phyloP scores from a whole-genome alignment of 768 basidiomycete species.

The Boletus subparvulus region DNA sequence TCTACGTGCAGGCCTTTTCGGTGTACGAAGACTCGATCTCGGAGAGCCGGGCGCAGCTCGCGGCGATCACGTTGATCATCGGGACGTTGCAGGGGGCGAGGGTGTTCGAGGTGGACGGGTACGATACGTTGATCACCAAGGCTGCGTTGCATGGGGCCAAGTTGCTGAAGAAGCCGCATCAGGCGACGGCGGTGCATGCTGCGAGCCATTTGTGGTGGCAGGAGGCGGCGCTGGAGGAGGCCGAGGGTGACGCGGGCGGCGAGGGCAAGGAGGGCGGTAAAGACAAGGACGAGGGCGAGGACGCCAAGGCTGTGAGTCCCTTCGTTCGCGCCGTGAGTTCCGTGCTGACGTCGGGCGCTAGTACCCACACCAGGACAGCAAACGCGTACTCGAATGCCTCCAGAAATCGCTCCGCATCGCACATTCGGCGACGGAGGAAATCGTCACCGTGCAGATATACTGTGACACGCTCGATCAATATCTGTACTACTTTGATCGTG shows the following conservation, averaged over 20 bases:
- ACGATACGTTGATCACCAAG: slow-evolving; percentile 97
- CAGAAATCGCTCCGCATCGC: slow-evolving; percentile 97
- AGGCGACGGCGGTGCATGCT: slow-evolving; percentile 89
- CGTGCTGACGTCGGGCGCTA: not conserved
- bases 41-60: slow-evolving; percentile 91
- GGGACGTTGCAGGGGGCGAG: slow-evolving; percentile 83
- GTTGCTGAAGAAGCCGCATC: slow-evolving; percentile 96
- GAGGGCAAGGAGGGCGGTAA: slow-evolving; percentile 23
- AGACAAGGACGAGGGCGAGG: slow-evolving; percentile 42
- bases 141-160: slow-evolving; percentile 97
- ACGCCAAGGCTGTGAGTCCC: slow-evolving; percentile 55
- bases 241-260: slow-evolving; percentile 34
- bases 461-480: slow-evolving; percentile 96
- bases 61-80: slow-evolving; percentile 96
- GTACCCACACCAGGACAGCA: slow-evolving; percentile 92
- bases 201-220: slow-evolving; percentile 99
- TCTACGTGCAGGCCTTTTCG: slow-evolving; percentile 96
- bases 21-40: slow-evolving; percentile 98
- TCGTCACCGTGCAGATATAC: slow-evolving; percentile 94
- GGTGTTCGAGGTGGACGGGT: slow-evolving; percentile 94
- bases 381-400: slow-evolving; percentile 94
- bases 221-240: slow-evolving; percentile 47
- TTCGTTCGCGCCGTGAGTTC: slow-evolving; percentile 18
- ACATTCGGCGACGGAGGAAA: slow-evolving; percentile 94
- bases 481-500: slow-evolving; percentile 92